Conservation (phyloP, 768 basidiomycete species). For the Nidula microcarpa region DNA sequence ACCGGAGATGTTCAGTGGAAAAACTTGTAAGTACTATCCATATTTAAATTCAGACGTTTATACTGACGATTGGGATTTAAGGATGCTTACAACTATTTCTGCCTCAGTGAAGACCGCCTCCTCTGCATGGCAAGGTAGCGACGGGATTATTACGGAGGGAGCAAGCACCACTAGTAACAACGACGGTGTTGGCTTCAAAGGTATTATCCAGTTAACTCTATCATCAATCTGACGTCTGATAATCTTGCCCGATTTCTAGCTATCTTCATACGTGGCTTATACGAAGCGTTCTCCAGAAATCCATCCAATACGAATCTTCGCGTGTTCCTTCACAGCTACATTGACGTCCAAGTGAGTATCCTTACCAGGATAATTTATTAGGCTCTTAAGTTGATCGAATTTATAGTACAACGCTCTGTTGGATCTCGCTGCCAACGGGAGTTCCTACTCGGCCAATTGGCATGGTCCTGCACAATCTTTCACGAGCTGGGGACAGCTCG, state of each 20-base stretch:
- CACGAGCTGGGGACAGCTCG: conserved; percentile 49
- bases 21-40: conserved; percentile 26
- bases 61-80: conserved; percentile 7
- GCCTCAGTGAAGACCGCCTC: conserved; percentile 33
- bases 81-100: conserved; percentile 32
- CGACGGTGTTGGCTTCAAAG: conserved; percentile 51
- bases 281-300: conserved; percentile 40
- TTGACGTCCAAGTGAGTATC: conserved; percentile 43
- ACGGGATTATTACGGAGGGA: conserved; percentile 54
- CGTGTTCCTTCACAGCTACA: conserved; percentile 43
- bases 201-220: conserved; percentile 14
- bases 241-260: neutral
- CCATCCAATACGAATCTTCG: conserved; percentile 29
- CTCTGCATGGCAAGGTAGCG: conserved; percentile 39
- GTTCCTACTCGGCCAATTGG: conserved; percentile 42
- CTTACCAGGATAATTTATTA: neutral
- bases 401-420: conserved; percentile 48
- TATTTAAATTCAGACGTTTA: neutral
- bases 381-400: neutral
- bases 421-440: conserved; percentile 41
- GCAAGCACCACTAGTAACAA: conserved; percentile 34
- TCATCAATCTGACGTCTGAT: neutral
- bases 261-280: conserved; percentile 35
- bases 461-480: conserved; percentile 41
- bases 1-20: conserved; percentile 39